Evolutionary conservation across 176 grass and related monocot genomes (phyloP).

Genomic region (Tillandsia fasciculata): DNA sequence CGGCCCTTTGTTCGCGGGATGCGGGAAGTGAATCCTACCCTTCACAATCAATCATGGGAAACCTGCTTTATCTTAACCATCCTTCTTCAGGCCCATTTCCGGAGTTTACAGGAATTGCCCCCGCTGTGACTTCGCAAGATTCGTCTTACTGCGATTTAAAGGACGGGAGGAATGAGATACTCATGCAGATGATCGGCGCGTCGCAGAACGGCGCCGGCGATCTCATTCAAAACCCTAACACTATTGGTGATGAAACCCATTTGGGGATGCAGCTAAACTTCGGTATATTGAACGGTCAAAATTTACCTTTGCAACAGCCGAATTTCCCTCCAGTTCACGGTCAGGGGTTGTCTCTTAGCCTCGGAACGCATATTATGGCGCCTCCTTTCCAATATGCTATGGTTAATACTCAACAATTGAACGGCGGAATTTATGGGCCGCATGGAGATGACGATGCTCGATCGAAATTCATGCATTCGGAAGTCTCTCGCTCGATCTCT

Average conservation of each 20-base stretch:
- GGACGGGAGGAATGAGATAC: conserved; percentile 63
- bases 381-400: conserved; percentile 59
- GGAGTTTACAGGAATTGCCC: conserved; percentile 41
- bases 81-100: conserved; percentile 47
- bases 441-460: conserved; percentile 46
- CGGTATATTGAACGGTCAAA: conserved; percentile 54
- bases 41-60: conserved; percentile 45
- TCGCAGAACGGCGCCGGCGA: conserved; percentile 28
- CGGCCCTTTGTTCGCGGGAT: conserved; percentile 40
- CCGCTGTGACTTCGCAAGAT: conserved; percentile 39
- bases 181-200: conserved; percentile 59
- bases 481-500: conserved; percentile 38
- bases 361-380: conserved; percentile 59
- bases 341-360: conserved; percentile 81
- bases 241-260: conserved; percentile 32
- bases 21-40: conserved; percentile 50
- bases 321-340: conserved; percentile 35
- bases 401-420: conserved; percentile 44
- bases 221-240: conserved; percentile 22
- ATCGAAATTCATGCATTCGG: conserved; percentile 36
- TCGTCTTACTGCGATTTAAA: conserved; percentile 50
- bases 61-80: conserved; percentile 62
- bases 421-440: conserved; percentile 31
- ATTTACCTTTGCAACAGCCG: conserved; percentile 25
- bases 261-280: conserved; percentile 41